Base-by-base conservation (phyloP, 2,329 filamentous ascomycete genomes). In the Sordariomycetes sp. region DNA sequence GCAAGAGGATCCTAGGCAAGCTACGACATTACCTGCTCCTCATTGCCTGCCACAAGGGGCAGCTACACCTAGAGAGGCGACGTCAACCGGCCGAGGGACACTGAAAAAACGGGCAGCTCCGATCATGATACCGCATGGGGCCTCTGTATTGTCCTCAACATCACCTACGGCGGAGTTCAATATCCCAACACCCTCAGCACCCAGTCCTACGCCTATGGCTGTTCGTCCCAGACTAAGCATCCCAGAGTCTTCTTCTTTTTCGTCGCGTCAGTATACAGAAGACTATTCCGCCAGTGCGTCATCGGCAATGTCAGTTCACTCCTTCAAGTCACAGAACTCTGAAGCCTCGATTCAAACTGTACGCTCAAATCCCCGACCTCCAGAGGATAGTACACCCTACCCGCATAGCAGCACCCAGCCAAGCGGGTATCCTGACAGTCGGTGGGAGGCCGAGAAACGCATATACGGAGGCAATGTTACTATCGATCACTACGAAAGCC, bases 101-200 rank as follows among this genome's bases (percentile, higher is more conserved):
- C 11, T 10, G 10, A 30, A 35, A 14, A 30, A 30, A 30, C 15
- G 29, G 17, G 11, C 29, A n/a, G 29, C 16, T 6, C 29, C 16
- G 7, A 31, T 31, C 15, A 31, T 9, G 29, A 4, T 31, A 12
- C 29, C 29, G 9, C 12, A 20, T 4, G 29, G 17, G 7, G 29
- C 11, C 8, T 31, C 29, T 21, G 16, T 6, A 7, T n/a, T 20
- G 29, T 20, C 17, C 12, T 11, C 29, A 5, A 20, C 5, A 8
- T 30, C 28, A 18, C n/a, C n/a, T n/a, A n/a, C n/a, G n/a, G 28
- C 6, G 16, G 15, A 10, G 15, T 18, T 30, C 28, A 30, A 30
- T 19, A 32, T 59, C 4, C 47, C 47, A 0, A 58, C 54, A 0
- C 57, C 58, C 0, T 56, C 55, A 0, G 53, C 49, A 3, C 54